These are phyloP conservation scores for Fereydounia khargensis DNA, from an alignment of 1,284 basidiomycete species.

Conservation along the genomic window DNA sequence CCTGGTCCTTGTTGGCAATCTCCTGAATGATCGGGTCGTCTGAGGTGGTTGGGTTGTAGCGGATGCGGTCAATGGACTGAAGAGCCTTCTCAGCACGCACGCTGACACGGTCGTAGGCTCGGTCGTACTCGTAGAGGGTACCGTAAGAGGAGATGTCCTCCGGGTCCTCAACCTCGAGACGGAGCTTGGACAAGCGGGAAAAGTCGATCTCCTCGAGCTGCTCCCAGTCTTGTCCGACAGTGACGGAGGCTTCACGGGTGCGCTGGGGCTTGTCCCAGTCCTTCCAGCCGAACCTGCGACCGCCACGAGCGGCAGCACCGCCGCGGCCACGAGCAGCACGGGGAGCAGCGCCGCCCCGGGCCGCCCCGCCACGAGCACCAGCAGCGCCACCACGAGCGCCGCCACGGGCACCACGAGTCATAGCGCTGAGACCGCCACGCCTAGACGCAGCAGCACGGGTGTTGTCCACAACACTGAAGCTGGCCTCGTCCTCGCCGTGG, in stretches of 20 bases:
- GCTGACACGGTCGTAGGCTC: conserved; percentile 91
- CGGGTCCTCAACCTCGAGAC: conserved; percentile 70
- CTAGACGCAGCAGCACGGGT: conserved; percentile 56
- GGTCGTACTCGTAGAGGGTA: conserved; percentile 88
- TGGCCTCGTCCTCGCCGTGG: conserved; percentile 96
- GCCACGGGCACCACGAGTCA: conserved; percentile 53
- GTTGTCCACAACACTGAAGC: conserved; percentile 94
- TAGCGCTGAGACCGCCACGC: conserved; percentile 60
- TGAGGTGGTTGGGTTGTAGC: conserved; percentile 95
- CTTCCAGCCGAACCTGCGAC: conserved; percentile 75
- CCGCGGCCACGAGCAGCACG: conserved; percentile 59
- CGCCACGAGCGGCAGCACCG: conserved; percentile 31
- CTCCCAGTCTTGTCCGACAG: conserved; percentile 85
- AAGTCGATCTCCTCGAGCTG: conserved; percentile 98
- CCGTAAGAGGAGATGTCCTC: conserved; percentile 70
- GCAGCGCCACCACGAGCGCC: conserved; percentile 40
- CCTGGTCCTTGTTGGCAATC: conserved; percentile 59
- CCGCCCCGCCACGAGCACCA: conserved; percentile 35
- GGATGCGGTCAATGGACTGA: conserved; percentile 88
- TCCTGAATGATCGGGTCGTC: conserved; percentile 72
- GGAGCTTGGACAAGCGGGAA: conserved; percentile 83
- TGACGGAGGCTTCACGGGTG: conserved; percentile 88
- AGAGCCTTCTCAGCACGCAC: conserved; percentile 80
- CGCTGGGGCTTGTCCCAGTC: conserved; percentile 92
- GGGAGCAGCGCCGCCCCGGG: conserved; percentile 6